These are phyloP conservation scores for Diaporthe sp. DNA, from an alignment of 2,329 filamentous ascomycete species.

Conservation along the genomic window DNA sequence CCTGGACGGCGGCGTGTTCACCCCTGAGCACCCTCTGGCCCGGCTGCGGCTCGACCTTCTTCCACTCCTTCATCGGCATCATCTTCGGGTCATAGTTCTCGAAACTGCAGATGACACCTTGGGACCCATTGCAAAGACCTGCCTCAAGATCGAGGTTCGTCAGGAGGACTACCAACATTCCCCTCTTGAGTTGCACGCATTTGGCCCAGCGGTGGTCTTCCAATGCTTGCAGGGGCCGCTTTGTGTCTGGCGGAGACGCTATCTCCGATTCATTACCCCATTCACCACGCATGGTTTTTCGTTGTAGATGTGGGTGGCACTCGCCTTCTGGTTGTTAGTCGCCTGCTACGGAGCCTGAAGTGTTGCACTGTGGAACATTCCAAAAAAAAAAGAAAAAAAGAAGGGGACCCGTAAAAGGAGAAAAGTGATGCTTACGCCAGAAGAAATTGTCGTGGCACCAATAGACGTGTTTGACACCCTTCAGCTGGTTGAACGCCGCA, in stretches of 20 bases:
- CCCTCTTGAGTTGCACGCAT: slow-evolving; percentile 56
- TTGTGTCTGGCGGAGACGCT: slow-evolving; percentile 30
- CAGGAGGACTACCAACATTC: slow-evolving; percentile 64
- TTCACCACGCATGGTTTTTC: slow-evolving; percentile 38
- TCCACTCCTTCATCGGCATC: slow-evolving; percentile 39
- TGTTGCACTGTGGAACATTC: too few relatives aligned
- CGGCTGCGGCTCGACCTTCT: not conserved
- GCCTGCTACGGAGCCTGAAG: too few relatives aligned
- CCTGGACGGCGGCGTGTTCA: slow-evolving; percentile 49
- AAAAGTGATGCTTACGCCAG: too few relatives aligned
- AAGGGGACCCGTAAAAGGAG: too few relatives aligned
- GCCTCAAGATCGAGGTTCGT: slow-evolving; percentile 55
- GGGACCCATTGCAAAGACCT: slow-evolving; percentile 59
- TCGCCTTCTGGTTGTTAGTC: too few relatives aligned
- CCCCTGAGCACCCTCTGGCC: slow-evolving; percentile 44
- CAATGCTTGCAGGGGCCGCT: slow-evolving; percentile 47
- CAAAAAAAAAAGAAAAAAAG: too few relatives aligned
- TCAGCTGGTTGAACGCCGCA: slow-evolving; percentile 46
- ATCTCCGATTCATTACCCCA: slow-evolving; percentile 6
- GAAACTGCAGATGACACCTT: slow-evolving; percentile 57
- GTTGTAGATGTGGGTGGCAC: slow-evolving; percentile 41
- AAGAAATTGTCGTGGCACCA: slow-evolving; percentile 53
- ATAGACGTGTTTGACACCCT: slow-evolving; percentile 43
- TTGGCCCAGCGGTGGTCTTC: slow-evolving; percentile 58
- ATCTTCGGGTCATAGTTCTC: slow-evolving; percentile 45